Base-by-base conservation (phyloP, 2,329 filamentous ascomycete genomes). In the Endothia cerciana region DNA sequence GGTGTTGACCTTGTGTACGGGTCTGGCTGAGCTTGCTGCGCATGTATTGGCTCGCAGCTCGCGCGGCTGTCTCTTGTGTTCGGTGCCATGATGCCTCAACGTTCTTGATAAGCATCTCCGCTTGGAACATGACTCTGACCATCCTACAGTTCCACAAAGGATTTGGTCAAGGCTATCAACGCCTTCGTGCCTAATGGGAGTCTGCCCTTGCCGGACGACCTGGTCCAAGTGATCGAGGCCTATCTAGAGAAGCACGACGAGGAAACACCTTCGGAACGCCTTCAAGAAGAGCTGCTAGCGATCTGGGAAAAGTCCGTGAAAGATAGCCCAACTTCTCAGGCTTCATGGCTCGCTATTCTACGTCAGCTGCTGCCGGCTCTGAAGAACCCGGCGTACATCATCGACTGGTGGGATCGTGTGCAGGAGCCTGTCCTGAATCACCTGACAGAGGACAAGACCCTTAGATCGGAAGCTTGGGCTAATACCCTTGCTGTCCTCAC, bases 221-320 rank as follows among this genome's bases (percentile, higher is more conserved):
- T 93, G 62, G 76, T 83, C 70, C 78, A 83, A 49, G 80, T 86
- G 62, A 88, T 94, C 69, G 83, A 88, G 64, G 80, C 80, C 66
- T 94, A 92, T 77, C 81, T 92, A 60, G 85, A 88, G 56, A 89
- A 87, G 72, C 87, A 92, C 74, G 80, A 85, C 64, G 91, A 94
- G 72, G 90, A 92, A 61, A 78, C 83, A 64, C 83, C 87, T 49
- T 84, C 87, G n/a, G 89, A 92, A 70, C 87, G 89, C 65, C 82
- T 93, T 60, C 88, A 93, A 68, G 90, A 93, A 49, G 91, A 93
- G 71, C 82, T 95, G 8, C 79, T 89, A 49, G 77, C 82, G 30
- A 83, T 92, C 63, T 93, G 89, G 78, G 82, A 89, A 65, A 88
- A 85, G 72, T 81, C 87, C 69, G 85, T 94, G 66, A 81, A 82